These are phyloP conservation scores for Aureobasidium sp. DNA, from an alignment of 2,329 filamentous ascomycete genomes.

Conservation along the genomic window DNA sequence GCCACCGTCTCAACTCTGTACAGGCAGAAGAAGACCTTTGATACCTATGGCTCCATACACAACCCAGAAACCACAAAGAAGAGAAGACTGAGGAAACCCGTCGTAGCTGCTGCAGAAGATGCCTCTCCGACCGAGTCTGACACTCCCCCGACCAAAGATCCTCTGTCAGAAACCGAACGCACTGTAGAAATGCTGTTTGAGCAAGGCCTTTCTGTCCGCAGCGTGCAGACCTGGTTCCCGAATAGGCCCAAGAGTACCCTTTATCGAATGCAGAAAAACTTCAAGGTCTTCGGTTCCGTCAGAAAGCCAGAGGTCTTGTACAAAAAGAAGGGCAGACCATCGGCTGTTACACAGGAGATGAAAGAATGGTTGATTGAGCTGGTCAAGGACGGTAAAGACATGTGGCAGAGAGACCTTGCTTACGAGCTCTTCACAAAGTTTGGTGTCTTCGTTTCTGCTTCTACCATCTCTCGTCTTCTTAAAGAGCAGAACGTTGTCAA, in stretches of 20 bases:
- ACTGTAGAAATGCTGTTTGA: constrained; percentile 3
- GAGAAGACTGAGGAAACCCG: neutral
- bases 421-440: constrained; percentile 7
- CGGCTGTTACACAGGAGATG: neutral
- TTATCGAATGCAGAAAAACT: constrained; percentile 1
- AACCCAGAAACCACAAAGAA: constrained; percentile 1
- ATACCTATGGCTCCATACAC: constrained; percentile 1
- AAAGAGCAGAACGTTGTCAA: neutral
- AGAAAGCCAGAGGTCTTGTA: neutral
- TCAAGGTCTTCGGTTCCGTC: neutral
- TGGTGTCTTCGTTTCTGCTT: neutral
- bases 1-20: constrained; percentile 6
- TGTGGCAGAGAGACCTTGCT: constrained; percentile 8
- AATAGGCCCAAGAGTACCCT: neutral
- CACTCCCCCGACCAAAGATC: neutral
- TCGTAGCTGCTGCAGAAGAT: neutral
- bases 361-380: neutral
- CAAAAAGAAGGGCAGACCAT: neutral
- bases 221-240: constrained; percentile 7
- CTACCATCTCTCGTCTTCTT: constrained; percentile 7
- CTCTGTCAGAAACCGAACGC: neutral
- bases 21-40: neutral
- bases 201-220: neutral
- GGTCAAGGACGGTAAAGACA: neutral
- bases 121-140: neutral